Conservation (phyloP, 805 yeast species). For the Ascoidea rubescens region DNA sequence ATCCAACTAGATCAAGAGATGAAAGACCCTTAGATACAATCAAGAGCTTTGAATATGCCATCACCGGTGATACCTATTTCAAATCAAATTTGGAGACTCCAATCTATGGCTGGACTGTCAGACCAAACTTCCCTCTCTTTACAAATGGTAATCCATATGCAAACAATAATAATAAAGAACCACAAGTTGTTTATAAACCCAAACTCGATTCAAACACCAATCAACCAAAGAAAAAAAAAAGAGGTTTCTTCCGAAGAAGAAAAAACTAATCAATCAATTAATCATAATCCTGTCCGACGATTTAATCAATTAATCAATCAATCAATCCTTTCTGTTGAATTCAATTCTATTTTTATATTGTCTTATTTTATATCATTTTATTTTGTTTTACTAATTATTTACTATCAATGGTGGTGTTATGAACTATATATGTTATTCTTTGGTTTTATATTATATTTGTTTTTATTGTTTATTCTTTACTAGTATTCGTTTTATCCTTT, state of each 20-base stretch:
- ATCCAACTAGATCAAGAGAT: constrained; percentile 86
- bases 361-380: too few species aligned
- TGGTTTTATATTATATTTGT: too few species aligned
- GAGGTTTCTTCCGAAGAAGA: constrained; percentile 67
- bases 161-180: constrained; percentile 6
- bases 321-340: too few species aligned
- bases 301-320: constrained; percentile 12
- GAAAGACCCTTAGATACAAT: constrained; percentile 97
- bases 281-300: too few species aligned
- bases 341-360: too few species aligned
- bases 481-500: too few species aligned
- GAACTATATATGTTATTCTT: too few species aligned
- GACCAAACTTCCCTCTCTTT: constrained; percentile 55
- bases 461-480: too few species aligned
- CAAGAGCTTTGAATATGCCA: constrained; percentile 83
- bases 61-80: constrained; percentile 74
- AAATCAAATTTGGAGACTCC: constrained; percentile 72
- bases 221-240: constrained; percentile 49
- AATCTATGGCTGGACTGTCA: constrained; percentile 71
- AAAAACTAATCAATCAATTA: constrained; percentile 19
- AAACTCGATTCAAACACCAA: background rate
- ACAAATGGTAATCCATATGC: constrained; percentile 19
- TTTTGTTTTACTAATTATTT: too few species aligned
- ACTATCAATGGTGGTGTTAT: too few species aligned
- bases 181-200: background rate